Evolutionary conservation across 495 filamentous ascomycete species (phyloP).

Genomic region (Penicillium canariense): DNA sequence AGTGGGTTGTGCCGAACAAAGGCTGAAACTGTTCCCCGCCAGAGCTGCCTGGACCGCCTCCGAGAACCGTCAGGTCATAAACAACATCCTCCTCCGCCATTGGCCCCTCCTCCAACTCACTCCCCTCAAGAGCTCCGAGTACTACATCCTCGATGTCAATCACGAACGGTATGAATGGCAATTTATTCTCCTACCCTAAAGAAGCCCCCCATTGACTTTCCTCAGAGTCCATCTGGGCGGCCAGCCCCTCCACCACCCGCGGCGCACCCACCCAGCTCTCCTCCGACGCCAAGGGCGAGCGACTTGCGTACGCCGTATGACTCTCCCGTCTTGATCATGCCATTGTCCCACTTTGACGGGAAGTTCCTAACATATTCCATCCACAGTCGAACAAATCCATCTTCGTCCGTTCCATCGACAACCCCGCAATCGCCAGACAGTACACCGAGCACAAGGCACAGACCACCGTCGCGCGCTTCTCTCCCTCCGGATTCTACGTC

Average conservation of each 20-base stretch:
- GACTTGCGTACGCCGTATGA: slow-evolving; percentile 88
- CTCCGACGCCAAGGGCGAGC: slow-evolving; percentile 85
- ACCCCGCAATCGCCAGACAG: slow-evolving; percentile 77
- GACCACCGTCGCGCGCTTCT: slow-evolving; percentile 90
- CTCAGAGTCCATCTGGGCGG: slow-evolving; percentile 67
- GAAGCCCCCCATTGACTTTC: slow-evolving; percentile 3
- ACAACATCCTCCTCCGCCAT: slow-evolving; percentile 16
- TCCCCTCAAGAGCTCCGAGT: slow-evolving; percentile 4
- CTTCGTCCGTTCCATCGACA: slow-evolving; percentile 88
- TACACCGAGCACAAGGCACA: slow-evolving; percentile 86
- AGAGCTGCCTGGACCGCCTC: slow-evolving; percentile 20
- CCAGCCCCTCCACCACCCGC: slow-evolving; percentile 78
- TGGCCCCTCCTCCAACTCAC: neutral
- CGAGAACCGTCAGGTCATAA: slow-evolving; percentile 35
- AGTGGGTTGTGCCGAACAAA: neutral
- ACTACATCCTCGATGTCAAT: slow-evolving; percentile 37
- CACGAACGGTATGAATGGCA: slow-evolving; percentile 34
- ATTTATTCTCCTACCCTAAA: neutral
- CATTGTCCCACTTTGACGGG: neutral
- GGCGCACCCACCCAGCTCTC: slow-evolving; percentile 89
- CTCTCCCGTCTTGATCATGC: slow-evolving; percentile 1
- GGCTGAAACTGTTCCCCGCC: slow-evolving; percentile 17
- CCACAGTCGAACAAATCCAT: slow-evolving; percentile 89
- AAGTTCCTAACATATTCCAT: slow-evolving; percentile 12
- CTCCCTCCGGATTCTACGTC: slow-evolving; percentile 91